Percentiles rank a stretch among this genome's conserved stretches.
Evolutionary conservation across 139 green algal genomes (phyloP).

Genomic region (Pycnococcus provasolii): DNA sequence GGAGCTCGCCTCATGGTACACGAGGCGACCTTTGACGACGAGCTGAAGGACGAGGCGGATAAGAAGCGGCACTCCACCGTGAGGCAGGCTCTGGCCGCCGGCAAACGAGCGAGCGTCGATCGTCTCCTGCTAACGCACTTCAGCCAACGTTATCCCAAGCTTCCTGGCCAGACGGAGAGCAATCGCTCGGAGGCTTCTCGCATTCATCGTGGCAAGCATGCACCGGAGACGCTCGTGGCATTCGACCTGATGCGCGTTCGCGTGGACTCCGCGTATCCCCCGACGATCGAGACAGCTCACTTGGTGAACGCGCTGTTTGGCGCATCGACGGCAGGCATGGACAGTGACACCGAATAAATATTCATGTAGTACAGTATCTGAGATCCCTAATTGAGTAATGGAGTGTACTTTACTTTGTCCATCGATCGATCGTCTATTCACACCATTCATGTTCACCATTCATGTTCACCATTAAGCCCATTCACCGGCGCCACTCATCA

Average conservation of each 20-base stretch:
- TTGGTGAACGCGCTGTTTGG: too few species aligned
- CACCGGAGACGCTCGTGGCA: slow-evolving; percentile 48
- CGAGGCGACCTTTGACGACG: slow-evolving; percentile 95
- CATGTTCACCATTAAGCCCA: too few species aligned
- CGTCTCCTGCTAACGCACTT: slow-evolving; percentile 96
- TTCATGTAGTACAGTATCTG: too few species aligned
- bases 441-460: too few species aligned
- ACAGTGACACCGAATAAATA: too few species aligned
- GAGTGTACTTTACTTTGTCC: too few species aligned
- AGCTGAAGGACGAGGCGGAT: slow-evolving; percentile 63
- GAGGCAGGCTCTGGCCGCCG: slow-evolving; percentile 63
- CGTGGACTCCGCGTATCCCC: slow-evolving; percentile 65
- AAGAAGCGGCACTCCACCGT: slow-evolving; percentile 82
- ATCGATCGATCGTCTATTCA: too few species aligned
- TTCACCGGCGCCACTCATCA: too few species aligned
- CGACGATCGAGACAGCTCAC: slow-evolving; percentile 17
- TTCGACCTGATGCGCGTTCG: slow-evolving; percentile 84
- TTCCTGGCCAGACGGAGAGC: slow-evolving; percentile 32
- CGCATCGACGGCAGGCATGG: too few species aligned
- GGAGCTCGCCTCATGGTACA: slow-evolving; percentile 82
- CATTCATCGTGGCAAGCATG: too few species aligned
- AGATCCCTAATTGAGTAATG: too few species aligned
- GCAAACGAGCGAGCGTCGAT: slow-evolving; percentile 56
- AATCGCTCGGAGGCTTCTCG: slow-evolving; percentile 19
- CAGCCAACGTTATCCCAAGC: slow-evolving; percentile 59